Percentiles rank a stretch among this genome's conserved stretches.
Evolutionary conservation across 1,284 basidiomycete species (phyloP).

Genomic region (Ustilago xerochloae): DNA sequence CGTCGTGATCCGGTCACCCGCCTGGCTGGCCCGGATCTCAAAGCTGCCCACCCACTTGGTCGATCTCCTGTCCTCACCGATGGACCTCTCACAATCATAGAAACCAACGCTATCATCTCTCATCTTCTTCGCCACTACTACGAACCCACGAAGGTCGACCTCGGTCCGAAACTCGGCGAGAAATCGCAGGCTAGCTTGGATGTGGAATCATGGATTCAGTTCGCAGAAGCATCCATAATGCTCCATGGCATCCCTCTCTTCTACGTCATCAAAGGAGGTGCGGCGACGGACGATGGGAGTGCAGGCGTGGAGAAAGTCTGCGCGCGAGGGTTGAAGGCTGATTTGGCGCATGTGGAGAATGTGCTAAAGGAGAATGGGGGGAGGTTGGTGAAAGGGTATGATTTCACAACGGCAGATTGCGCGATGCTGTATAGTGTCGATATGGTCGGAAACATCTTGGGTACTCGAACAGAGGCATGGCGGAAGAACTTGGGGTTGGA

Average conservation of each 20-base stretch:
- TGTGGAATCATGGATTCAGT: slow-evolving; percentile 34
- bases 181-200: slow-evolving; percentile 28
- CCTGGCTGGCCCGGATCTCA: slow-evolving; percentile 34
- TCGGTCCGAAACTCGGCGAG: slow-evolving; percentile 22
- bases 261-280: slow-evolving; percentile 30
- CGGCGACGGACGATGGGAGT: slow-evolving; percentile 8
- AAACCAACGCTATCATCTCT: slow-evolving; percentile 35
- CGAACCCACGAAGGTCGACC: slow-evolving; percentile 5
- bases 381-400: slow-evolving; percentile 17
- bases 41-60: slow-evolving; percentile 35
- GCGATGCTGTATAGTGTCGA: slow-evolving; percentile 42
- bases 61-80: slow-evolving; percentile 41
- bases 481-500: slow-evolving; percentile 14
- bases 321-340: slow-evolving; percentile 20
- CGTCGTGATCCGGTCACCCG: slow-evolving; percentile 33
- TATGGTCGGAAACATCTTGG: slow-evolving; percentile 20
- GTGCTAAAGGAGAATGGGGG: slow-evolving; percentile 21
- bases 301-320: slow-evolving; percentile 19
- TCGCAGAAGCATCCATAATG: slow-evolving; percentile 34
- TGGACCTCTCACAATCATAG: slow-evolving; percentile 29
- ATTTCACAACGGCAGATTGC: slow-evolving; percentile 38
- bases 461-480: slow-evolving; percentile 9
- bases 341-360: slow-evolving; percentile 31
- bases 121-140: slow-evolving; percentile 40
- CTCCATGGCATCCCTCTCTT: slow-evolving; percentile 32